Conservation (phyloP, 1,284 basidiomycete genomes). For the Puccinia novopanici region DNA sequence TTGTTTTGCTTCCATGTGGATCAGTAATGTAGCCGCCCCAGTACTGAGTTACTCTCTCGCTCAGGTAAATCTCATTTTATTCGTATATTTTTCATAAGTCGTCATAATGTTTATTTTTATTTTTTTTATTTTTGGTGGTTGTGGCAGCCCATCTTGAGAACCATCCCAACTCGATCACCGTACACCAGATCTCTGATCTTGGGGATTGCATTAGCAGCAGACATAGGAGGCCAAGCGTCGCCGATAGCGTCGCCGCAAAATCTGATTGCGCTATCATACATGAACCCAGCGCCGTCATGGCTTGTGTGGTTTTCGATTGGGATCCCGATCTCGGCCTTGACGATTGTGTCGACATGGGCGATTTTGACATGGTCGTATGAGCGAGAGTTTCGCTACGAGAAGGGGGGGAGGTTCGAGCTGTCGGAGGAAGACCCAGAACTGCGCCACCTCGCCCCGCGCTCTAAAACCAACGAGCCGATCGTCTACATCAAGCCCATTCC, state of each 20-base stretch:
- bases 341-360: conserved; percentile 86
- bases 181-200: conserved; percentile 91
- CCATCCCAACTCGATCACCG: conserved; percentile 79
- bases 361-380: conserved; percentile 83
- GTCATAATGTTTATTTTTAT: neutral
- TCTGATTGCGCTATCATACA: conserved; percentile 82
- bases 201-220: conserved; percentile 93
- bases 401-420: conserved; percentile 65
- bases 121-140: conserved; percentile 10
- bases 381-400: conserved; percentile 63
- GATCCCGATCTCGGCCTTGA: conserved; percentile 81
- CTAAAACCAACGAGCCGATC: conserved; percentile 30
- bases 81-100: too few relatives aligned
- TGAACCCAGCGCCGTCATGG: conserved; percentile 88
- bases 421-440: conserved; percentile 38
- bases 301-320: conserved; percentile 90
- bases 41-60: conserved; percentile 97
- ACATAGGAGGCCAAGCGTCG: conserved; percentile 83
- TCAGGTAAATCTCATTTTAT: conserved; percentile 62
- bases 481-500: conserved; percentile 61
- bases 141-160: conserved; percentile 87
- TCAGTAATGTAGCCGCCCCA: conserved; percentile 95
- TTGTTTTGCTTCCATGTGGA: conserved; percentile 99
- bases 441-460: conserved; percentile 8
- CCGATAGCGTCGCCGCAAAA: conserved; percentile 90